Evolutionary conservation across 2,329 filamentous ascomycete genomes (phyloP), one percentile per base, ranked within the genome.

Genomic region (Huntiella omanensis): DNA sequence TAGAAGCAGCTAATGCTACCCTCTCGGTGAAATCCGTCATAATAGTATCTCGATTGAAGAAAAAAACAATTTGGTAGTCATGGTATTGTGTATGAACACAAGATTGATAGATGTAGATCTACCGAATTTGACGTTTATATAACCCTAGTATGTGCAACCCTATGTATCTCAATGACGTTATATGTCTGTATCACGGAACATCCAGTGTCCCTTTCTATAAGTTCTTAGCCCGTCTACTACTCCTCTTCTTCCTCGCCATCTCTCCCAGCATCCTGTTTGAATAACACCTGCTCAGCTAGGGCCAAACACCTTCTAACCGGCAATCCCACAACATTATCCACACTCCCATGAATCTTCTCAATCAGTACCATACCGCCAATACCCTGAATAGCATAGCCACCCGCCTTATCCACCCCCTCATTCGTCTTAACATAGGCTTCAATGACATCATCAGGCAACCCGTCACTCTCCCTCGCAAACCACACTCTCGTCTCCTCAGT

Each of bases 331-430:
- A 96, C 91, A 60, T 96, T 96, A 66, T 98, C 91, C 56, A 85
- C 83, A 46, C 76, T 77, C 8, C 91, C 91, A 52, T 94, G 83
- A 53, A 98, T 82, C 60, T 72, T 80, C 60, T 95, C 86, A 10
- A 98, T 77, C 48, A 98, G 62, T 50, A 98, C 68, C 59, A 95
- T 77, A 6, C 83, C 80, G 1, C 83, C 91, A 8, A 88, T 67
- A 0, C 88, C 91, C 62, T 98, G 91, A 45, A 98, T 74, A 1
- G 85, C 91, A 61, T 98, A 98, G 0, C 91, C 91, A 2, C 91
- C 91, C 0, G 91, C 91, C 68, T 96, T 98, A 62, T 96, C 91
- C 8, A 77, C 86, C 2, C 91, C 91, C 66, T 98, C 91, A 47
- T 88, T 71, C 16, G 88, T 95, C 57, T 70, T 72, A 49, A 87